These are phyloP conservation scores for Aureobasidium sp. DNA, from an alignment of 2,329 filamentous ascomycete genomes.

Conservation along the genomic window DNA sequence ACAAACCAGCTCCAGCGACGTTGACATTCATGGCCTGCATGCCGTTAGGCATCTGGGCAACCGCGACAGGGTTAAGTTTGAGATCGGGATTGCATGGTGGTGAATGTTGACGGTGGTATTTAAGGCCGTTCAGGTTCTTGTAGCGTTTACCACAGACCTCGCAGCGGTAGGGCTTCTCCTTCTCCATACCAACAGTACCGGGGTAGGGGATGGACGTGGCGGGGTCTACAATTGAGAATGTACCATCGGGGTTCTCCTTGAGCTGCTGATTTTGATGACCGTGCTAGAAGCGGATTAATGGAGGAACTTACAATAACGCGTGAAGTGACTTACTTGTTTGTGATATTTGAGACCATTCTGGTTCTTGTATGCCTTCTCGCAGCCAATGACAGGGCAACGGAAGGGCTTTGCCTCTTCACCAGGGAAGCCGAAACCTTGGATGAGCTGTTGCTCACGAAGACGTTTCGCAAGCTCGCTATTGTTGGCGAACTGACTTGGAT, in stretches of 20 bases:
- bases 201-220: conserved; percentile 91
- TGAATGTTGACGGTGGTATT: conserved; percentile 72
- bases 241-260: conserved; percentile 93
- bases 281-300: conserved; percentile 43
- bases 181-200: conserved; percentile 98
- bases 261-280: conserved; percentile 95
- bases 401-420: conserved; percentile 96
- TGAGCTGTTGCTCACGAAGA: conserved; percentile 55
- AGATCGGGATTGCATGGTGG: conserved; percentile 84
- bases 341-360: conserved; percentile 96
- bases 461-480: conserved; percentile 66
- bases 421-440: conserved; percentile 40
- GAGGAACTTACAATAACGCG: conserved; percentile 21
- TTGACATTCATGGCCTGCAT: conserved; percentile 39
- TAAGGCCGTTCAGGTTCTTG: conserved; percentile 97
- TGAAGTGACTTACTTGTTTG: conserved; percentile 49
- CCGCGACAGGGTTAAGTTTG: conserved; percentile 37
- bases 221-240: conserved; percentile 96
- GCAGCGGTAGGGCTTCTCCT: conserved; percentile 97
- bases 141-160: conserved; percentile 96
- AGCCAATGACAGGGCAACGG: conserved; percentile 94
- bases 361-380: conserved; percentile 99
- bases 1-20: conserved; percentile 44
- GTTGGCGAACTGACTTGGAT: conserved; percentile 58
- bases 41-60: conserved; percentile 28